phyloP scores from a whole-genome alignment of 139 green algal genomes.

The Edaphochlamys debaryana region DNA sequence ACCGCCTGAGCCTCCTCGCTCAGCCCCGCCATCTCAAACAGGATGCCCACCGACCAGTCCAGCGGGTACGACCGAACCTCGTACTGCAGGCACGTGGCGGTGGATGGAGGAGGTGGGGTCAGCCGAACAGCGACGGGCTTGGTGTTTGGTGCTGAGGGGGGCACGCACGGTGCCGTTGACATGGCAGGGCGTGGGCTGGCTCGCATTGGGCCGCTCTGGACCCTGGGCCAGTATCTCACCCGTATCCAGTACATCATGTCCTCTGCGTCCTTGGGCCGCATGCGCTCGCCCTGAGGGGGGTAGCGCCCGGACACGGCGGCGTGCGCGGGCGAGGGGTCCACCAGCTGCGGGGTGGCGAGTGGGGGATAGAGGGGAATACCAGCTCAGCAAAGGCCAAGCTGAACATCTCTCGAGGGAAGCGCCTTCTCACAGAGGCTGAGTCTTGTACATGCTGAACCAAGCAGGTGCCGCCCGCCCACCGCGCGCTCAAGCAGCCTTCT shows the following conservation, averaged over 20 bases:
- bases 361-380: no score
- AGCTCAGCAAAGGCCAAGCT: no score
- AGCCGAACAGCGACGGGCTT: neutral
- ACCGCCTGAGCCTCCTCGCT: constrained; percentile 44
- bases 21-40: constrained; percentile 30
- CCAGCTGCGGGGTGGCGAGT: no score
- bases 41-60: constrained; percentile 29
- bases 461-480: no score
- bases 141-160: no score
- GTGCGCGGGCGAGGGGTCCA: neutral
- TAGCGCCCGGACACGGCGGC: neutral
- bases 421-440: no score
- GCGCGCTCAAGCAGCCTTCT: no score
- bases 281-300: neutral
- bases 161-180: no score
- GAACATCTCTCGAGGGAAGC: no score
- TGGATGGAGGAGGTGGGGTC: neutral
- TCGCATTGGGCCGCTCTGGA: no score
- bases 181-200: no score
- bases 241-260: constrained; percentile 43
- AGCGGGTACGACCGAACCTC: constrained; percentile 30
- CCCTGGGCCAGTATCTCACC: neutral
- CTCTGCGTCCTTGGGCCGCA: neutral
- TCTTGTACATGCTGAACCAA: no score
- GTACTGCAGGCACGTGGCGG: constrained; percentile 8